Percentiles rank a stretch among this genome's conserved stretches.
Conservation (phyloP, 2,329 filamentous ascomycete genomes). For the Scedosporium boydii region DNA sequence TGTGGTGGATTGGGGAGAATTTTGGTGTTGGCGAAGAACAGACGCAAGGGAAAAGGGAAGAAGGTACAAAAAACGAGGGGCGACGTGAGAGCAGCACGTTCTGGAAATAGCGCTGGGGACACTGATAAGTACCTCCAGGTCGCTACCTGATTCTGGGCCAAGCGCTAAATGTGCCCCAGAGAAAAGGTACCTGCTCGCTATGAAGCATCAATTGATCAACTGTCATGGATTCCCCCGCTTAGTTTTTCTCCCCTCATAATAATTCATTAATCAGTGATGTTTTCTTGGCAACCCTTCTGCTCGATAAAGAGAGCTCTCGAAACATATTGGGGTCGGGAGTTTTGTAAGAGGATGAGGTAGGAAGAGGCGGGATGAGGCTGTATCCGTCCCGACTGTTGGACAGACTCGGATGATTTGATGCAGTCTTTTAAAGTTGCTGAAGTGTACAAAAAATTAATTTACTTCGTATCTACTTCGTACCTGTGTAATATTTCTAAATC, state of each 20-base stretch:
- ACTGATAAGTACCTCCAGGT: background rate
- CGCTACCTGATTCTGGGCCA: too few species aligned
- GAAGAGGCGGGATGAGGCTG: background rate
- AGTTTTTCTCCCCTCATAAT: too few species aligned
- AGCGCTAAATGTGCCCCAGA: too few species aligned
- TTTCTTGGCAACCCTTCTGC: too few species aligned
- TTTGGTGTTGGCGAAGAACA: background rate
- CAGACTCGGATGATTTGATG: background rate
- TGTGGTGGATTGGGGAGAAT: background rate
- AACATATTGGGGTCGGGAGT: background rate
- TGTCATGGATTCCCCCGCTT: too few species aligned
- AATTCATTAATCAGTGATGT: too few species aligned
- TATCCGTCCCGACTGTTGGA: background rate
- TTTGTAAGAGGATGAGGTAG: background rate
- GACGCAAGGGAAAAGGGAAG: constrained; percentile 2
- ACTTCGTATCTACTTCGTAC: too few species aligned
- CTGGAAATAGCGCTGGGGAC: background rate
- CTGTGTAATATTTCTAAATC: too few species aligned
- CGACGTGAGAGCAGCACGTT: background rate
- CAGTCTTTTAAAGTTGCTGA: background rate
- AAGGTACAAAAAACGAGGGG: constrained; percentile 4
- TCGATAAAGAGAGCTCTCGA: background rate
- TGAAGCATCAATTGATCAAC: too few species aligned
- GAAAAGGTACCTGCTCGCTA: too few species aligned
- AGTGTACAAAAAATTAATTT: background rate